These are phyloP conservation scores for Sordaria brevicollis DNA, from an alignment of 495 filamentous ascomycete species.

Conservation along the genomic window DNA sequence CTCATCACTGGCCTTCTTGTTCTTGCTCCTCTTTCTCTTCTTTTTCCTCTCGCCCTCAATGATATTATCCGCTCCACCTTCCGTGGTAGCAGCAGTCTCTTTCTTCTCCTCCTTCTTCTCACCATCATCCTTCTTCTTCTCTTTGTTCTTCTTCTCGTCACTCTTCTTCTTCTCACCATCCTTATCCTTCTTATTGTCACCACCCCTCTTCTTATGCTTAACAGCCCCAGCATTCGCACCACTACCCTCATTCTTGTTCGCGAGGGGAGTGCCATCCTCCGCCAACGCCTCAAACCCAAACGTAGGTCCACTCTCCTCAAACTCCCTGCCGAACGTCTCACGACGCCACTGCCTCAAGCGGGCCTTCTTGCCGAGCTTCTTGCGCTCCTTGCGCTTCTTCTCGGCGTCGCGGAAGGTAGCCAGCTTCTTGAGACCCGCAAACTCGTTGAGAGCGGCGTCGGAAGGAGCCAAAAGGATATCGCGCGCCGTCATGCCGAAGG, in stretches of 20 bases:
- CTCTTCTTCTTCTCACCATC: slow-evolving; percentile 17
- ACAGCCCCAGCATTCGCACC: slow-evolving; percentile 9
- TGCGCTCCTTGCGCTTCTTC: slow-evolving; percentile 81
- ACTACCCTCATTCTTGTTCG: slow-evolving; percentile 1
- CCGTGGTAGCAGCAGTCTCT: slow-evolving; percentile 16
- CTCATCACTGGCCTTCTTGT: slow-evolving; percentile 11
- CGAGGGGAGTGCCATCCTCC: background rate
- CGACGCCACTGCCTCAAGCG: slow-evolving; percentile 81
- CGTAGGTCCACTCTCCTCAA: slow-evolving; percentile 35
- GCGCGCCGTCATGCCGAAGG: slow-evolving; percentile 76
- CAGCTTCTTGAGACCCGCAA: slow-evolving; percentile 87
- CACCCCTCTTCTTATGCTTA: slow-evolving; percentile 1
- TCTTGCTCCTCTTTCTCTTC: slow-evolving; percentile 39
- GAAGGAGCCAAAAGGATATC: slow-evolving; percentile 83
- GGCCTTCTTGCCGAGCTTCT: slow-evolving; percentile 83
- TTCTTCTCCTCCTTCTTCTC: slow-evolving; percentile 41
- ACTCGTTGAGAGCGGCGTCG: slow-evolving; percentile 80
- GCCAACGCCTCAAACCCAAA: slow-evolving; percentile 30
- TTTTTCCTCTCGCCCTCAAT: slow-evolving; percentile 35
- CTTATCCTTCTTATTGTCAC: background rate
- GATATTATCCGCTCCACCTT: slow-evolving; percentile 5
- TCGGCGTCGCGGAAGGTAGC: slow-evolving; percentile 78
- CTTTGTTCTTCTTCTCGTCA: background rate
- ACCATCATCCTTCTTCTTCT: slow-evolving; percentile 15
- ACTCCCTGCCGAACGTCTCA: slow-evolving; percentile 75